A percentile compares a stretch with the other conserved stretches of the same genome.
Conservation (phyloP, 2,329 filamentous ascomycete species). For the Alternaria ventricosa region DNA sequence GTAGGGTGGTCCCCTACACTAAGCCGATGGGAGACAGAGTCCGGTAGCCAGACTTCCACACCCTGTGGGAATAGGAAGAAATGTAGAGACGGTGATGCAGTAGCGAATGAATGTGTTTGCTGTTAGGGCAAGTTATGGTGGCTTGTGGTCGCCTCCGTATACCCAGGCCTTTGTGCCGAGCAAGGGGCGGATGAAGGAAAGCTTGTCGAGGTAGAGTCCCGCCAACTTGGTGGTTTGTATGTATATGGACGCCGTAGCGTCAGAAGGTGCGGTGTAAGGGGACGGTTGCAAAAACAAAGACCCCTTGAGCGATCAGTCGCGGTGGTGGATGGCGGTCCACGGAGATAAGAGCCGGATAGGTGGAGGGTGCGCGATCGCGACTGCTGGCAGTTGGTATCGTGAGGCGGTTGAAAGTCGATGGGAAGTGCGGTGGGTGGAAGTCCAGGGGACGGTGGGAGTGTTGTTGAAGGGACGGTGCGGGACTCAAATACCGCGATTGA, state of each 20-base stretch:
- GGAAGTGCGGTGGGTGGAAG: conserved; percentile 16
- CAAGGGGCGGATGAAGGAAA: conserved; percentile 84
- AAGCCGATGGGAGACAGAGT: conserved; percentile 41
- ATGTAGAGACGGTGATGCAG: conserved; percentile 23
- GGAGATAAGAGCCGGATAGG: conserved; percentile 22
- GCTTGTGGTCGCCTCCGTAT: conserved; percentile 91
- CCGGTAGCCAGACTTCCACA: conserved; percentile 37
- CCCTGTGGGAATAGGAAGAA: conserved; percentile 31
- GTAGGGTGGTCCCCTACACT: conserved; percentile 57
- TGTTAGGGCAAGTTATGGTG: conserved; percentile 81
- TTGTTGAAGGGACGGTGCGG: conserved; percentile 19
- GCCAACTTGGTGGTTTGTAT: conserved; percentile 86
- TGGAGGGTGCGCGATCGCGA: conserved; percentile 15
- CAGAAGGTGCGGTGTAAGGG: conserved; percentile 27
- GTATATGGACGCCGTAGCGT: conserved; percentile 49
- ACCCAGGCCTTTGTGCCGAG: conserved; percentile 92
- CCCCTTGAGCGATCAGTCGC: conserved; percentile 34
- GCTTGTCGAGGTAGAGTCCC: conserved; percentile 74
- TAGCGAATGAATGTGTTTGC: conserved; percentile 20
- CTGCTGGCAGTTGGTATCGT: neutral
- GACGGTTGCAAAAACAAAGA: conserved; percentile 28
- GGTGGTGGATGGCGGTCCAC: conserved; percentile 25
- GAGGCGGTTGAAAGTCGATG: neutral
- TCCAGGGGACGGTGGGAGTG: conserved; percentile 37
- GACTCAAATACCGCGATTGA: conserved; percentile 11